Base-by-base conservation (phyloP, 2,329 filamentous ascomycete genomes). In the Clarireedia paspali region DNA sequence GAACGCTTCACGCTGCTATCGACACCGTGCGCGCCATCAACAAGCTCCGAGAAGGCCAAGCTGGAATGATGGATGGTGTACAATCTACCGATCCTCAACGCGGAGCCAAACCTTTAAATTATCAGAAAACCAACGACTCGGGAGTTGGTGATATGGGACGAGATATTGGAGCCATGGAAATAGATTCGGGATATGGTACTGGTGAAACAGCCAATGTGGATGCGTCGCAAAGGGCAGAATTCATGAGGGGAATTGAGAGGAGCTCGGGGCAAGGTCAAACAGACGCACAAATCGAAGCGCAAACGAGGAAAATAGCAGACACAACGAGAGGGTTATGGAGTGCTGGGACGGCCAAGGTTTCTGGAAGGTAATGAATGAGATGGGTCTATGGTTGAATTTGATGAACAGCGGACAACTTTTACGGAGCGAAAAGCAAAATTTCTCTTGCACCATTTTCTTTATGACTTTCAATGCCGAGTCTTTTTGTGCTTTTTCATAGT, bases 1-100 rank as follows among this genome's bases (percentile, higher is more conserved):
- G 84, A 65, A 87, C 84, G 27, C 73, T 87, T 50, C 84, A 87
- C 65, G 83, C 84, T 34, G 84, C 84, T 55, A 87, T 87, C 68
- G 84, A 87, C 68, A 87, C 84, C 1, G 83, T 87, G 48, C 77
- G 84, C 49, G 84, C 84, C 36, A 87, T 87, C 68, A 87, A 87
- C 71, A 87, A 87, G 73, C 72, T 87, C 47, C 77, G 83, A 57
- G 84, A 86, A 70, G 80, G 81, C 2, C 80, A 83, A 60, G 67
- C 68, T 27, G 72, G 76, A 20, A 73, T 83, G 63, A 85, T 85
- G 82, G 79, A 85, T 63, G 83, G 83, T n/a, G 73, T 74, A 42
- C 72, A 70, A 57, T 79, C 77, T 53, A 72, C 72, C 40, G 78
- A 83, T 66, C 79, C 80, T 9, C 64, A 64, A 23, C 72, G 72